Evolutionary conservation across 192 early-diverging fungal genomes (phyloP), one percentile per base, ranked within the genome.

Genomic region (Podila horticola): DNA sequence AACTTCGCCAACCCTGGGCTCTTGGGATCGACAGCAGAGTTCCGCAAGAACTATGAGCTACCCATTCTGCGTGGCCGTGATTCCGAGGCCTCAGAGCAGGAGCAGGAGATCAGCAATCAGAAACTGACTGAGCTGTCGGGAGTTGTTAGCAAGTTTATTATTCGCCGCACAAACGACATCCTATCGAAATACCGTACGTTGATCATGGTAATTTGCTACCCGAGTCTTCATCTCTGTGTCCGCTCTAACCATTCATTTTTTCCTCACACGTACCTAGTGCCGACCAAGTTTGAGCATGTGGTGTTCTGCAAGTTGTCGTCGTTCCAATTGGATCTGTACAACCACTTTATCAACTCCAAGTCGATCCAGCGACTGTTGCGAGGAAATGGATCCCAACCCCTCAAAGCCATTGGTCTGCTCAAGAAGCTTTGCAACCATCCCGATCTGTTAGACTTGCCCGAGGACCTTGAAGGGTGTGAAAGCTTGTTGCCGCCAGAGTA

Each of bases 391-490:
- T 92, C 91, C 28, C 94, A 96, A 74, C 94, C 97, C 19, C 85
- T 99, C 55, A 85, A 88, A 82, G 95, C 96, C 0, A 97, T 99
- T 59, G 97, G 91, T 17, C 85, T 94, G 19, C 85, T 99, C 61
- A 98, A 98, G 82, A 99, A 99, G 65, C 83, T 99, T 4, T 97
- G 96, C 84, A 99, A 99, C 73, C 98, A 99, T 75, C 97, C 98
- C 1, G 88, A 93, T n/a, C 81, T 98, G 29, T 77, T 99, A 36
- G 90, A 96, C 71, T 69, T 94, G 2, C 87, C 88, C 9, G 71
- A 69, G 4, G 84, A 92, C 31, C 82, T 92, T 9, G 71, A 88
- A 41, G 91, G 91, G 0, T 93, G 91, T 29, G 86, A 92, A 69
- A 62, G 50, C 3, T 74, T 91, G 10, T 83, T 90, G 34, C 92